Base-by-base conservation (phyloP, 768 basidiomycete species). In the Lactifluus piperatus region DNA sequence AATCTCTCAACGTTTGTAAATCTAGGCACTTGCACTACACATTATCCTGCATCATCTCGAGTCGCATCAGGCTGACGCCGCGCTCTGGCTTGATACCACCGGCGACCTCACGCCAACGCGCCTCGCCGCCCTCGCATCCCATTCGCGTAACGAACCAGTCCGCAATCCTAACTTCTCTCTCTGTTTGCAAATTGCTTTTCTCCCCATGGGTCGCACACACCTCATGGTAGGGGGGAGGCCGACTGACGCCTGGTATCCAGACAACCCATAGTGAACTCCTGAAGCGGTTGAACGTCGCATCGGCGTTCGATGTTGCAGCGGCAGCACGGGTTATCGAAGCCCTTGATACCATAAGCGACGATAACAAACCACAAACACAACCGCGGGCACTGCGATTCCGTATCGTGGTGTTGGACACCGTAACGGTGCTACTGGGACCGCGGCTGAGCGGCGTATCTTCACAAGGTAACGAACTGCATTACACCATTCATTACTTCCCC, bases 11-110 rank as follows among this genome's bases (percentile, higher is more conserved):
- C 39, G 39, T 56, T 60, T 62, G 57, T 54, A 13, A 46, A 20
- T 46, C 49, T 39, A 90, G 89, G 73, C 76, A 14, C 71, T 91
- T 6, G 81, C 80, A 1, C 68, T 85, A 36, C 82, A 87, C 54
- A 69, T 85, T 16, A 75, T 80, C 39, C 70, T 88, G 22, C 75
- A 77, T 20, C 76, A 82, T 65, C 77, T 91, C 4, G 68, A 71
- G 2, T 58, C 67, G 18, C 50, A 73, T 53, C 56, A 62, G 20
- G 64, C 75, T n/a, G 68, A 74, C 2, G 74, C 68, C 51, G 81
- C 76, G 1, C 67, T 82, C 5, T 91, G 89, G 89, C 77, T 91
- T 47, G 88, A 91, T 65, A 85, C 84, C 10, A 77, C 76, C 0
- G 86, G 87, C 1, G 81, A 81, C 60, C 87, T 90, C 67, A 78